Evolutionary conservation across 2,329 filamentous ascomycete species (phyloP).

Genomic region (Xylaria multiplex): DNA sequence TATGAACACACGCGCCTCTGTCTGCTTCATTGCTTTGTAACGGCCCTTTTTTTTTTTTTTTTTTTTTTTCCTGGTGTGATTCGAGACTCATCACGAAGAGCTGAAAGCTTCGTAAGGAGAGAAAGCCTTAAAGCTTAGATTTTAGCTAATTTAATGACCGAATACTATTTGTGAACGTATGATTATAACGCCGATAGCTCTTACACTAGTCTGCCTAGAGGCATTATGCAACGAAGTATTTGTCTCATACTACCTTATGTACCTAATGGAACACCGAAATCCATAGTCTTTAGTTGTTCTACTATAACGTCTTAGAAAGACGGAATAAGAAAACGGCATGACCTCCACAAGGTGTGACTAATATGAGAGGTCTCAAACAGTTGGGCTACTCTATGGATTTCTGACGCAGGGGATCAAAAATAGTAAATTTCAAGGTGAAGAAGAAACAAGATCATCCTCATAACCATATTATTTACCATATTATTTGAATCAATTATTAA

Average conservation of each 20-base stretch:
- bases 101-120: conserved; percentile 9
- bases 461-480: too few relatives aligned
- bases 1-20: conserved; percentile 24
- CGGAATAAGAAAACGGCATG: background rate
- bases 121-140: conserved; percentile 7
- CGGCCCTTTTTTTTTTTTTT: background rate
- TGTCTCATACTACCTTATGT: background rate
- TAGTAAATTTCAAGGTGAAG: background rate
- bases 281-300: background rate
- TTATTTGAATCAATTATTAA: background rate
- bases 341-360: background rate
- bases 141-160: conserved; percentile 24
- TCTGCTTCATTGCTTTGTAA: conserved; percentile 3
- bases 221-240: background rate
- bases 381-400: background rate
- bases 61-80: background rate
- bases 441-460: background rate
- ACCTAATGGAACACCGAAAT: conserved; percentile 7
- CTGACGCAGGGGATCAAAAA: background rate
- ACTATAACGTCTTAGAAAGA: background rate
- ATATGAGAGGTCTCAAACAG: background rate
- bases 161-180: conserved; percentile 1
- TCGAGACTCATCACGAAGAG: conserved; percentile 6
- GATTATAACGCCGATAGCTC: background rate
- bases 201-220: background rate